Percentiles rank a stretch among this genome's conserved stretches.
Conservation (phyloP, 208 protist species). For the Trypanosoma platydactyli region DNA sequence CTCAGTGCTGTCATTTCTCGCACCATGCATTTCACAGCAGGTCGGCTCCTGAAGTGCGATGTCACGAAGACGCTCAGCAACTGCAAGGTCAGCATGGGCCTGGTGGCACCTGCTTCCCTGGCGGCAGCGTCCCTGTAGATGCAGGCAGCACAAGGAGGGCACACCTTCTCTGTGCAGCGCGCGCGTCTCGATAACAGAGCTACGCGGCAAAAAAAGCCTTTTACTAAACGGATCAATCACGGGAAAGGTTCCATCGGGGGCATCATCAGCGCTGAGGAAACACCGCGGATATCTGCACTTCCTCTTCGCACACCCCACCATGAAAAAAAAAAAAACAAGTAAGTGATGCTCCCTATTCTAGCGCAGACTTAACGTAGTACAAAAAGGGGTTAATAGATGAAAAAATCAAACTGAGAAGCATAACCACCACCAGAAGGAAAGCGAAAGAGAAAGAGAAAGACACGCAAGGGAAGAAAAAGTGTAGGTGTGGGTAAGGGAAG, state of each 20-base stretch:
- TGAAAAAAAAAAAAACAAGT: too few relatives aligned
- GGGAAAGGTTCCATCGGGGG: conserved; percentile 58
- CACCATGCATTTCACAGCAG: conserved; percentile 69
- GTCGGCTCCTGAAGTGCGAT: conserved; percentile 66
- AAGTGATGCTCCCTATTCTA: not conserved
- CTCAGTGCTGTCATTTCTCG: conserved; percentile 29
- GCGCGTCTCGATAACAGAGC: conserved; percentile 64
- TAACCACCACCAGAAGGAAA: conserved; percentile 4
- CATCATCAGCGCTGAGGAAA: conserved; percentile 56
- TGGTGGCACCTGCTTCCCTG: conserved; percentile 78
- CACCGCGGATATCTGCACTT: conserved; percentile 36
- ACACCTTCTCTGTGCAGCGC: conserved; percentile 78
- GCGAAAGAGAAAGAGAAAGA: conserved; percentile 20
- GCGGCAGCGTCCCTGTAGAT: conserved; percentile 74
- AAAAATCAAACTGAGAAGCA: conserved; percentile 4
- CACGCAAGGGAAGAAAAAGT: not conserved
- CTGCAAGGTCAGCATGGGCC: conserved; percentile 60
- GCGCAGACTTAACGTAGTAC: not conserved
- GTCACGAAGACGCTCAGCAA: conserved; percentile 49
- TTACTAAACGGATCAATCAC: conserved; percentile 84
- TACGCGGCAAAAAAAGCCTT: conserved; percentile 65
- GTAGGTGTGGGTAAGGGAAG: not conserved
- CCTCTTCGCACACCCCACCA: conserved; percentile 30
- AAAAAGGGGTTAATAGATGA: conserved; percentile 11
- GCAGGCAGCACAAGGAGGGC: conserved; percentile 78